Percentiles rank a stretch among this genome's conserved stretches.
phyloP scores from a whole-genome alignment of 257 asterid genomes.

The Leonotis leonurus region DNA sequence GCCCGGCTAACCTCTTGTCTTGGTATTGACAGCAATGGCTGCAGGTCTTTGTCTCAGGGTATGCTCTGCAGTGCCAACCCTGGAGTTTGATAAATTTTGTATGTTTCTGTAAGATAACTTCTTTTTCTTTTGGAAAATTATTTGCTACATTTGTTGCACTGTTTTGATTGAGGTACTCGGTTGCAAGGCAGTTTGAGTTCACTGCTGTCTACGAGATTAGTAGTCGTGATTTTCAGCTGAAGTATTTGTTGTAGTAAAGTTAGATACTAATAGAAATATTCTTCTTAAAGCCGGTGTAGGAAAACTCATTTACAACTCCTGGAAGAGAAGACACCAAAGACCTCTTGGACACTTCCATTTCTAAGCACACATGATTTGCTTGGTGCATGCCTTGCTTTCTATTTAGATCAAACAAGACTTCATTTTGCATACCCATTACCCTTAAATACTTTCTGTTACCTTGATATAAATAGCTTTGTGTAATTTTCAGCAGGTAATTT shows the following conservation, averaged over 20 bases:
- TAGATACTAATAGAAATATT: not conserved
- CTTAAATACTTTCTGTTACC: not conserved
- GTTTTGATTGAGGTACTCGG: not conserved
- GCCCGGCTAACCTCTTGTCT: conserved; percentile 88
- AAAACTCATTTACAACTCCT: not conserved
- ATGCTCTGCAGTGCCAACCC: conserved; percentile 95
- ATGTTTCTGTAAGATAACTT: conserved; percentile 54
- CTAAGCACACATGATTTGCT: not conserved
- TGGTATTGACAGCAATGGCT: conserved; percentile 60
- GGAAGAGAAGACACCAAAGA: not conserved
- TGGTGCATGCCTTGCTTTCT: not conserved
- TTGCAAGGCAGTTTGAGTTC: not conserved
- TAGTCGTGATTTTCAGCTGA: not conserved
- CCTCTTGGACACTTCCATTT: not conserved
- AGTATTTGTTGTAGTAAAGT: not conserved
- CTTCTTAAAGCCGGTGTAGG: not conserved
- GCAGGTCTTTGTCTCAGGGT: conserved; percentile 98
- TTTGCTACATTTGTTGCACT: conserved; percentile 15
- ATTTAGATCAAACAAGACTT: not conserved
- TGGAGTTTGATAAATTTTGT: conserved; percentile 84
- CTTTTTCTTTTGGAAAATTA: no score
- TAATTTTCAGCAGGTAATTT: not conserved
- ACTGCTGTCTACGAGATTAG: not conserved
- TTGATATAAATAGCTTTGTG: not conserved
- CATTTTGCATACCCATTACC: not conserved